Evolutionary conservation across 257 asterid genomes (phyloP), one percentile per base, ranked within the genome.

Genomic region (Solanum peruvianum): DNA sequence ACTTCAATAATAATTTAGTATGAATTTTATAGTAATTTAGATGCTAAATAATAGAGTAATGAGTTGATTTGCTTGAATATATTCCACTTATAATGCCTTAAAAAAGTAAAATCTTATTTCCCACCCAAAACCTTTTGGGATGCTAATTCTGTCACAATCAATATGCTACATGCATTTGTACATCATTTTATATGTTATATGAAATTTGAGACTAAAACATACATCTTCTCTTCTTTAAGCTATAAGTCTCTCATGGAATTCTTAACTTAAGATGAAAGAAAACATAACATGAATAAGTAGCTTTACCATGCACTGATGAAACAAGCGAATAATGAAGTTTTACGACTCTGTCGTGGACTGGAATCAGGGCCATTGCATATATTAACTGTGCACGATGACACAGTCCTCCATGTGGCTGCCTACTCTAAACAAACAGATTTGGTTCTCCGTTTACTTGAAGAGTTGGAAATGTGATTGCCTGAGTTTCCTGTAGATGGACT

Each of bases 361-460:
- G 20, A 67, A 67, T 67, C 73, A 6, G 21, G 73, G 37, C 73
- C 37, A 67, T 27, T 67, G 39, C 39, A 27, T 29, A 67, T 27
- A 27, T 27, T 67, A 67, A 27, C 21, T 21, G 39, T 67, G 39
- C 73, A 67, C 1, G 39, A 67, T 67, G 37, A 67, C 73, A 67
- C 73, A 67, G 73, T 87, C 84, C 89, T 87, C 42, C 89, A 87
- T 82, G 62, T 81, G 83, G 89, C 87, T 42, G 25, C 83, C 70
- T 87, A 87, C 75, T 87, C 89, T 9, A 87, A 82, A 52, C 87
- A 82, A 87, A 82, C 5, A 83, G 58, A 35, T 49, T 71, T 87
- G 87, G 87, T 47, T 82, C 41, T 49, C 84, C 15, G 83, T 82
- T 44, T 62, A 62, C 33, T 62, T 25, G 16, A 82, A 82, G 23